phyloP scores from a whole-genome alignment of 2,329 filamentous ascomycete species.

The Ascochyta pisi region DNA sequence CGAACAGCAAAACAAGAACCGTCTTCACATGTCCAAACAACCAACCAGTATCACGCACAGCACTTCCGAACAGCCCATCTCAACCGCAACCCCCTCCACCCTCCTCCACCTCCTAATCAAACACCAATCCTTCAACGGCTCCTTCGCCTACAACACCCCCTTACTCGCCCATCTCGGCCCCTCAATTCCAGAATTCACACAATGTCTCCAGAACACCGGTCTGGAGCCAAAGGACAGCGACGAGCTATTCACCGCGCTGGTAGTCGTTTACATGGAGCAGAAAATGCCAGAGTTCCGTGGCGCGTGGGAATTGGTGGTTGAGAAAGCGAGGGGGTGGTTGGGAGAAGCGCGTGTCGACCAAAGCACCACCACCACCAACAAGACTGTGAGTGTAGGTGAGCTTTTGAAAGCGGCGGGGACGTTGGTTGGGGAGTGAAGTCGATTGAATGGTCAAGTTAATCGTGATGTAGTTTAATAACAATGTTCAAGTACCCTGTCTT shows the following conservation, averaged over 20 bases:
- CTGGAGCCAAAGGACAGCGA: background rate
- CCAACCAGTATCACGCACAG: too few species aligned
- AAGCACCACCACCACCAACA: too few species aligned
- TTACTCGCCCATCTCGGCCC: slow-evolving; percentile 21
- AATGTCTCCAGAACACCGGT: background rate
- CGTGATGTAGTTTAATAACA: too few species aligned
- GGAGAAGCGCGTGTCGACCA: background rate
- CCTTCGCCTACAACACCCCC: slow-evolving; percentile 53
- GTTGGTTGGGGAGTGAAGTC: too few species aligned
- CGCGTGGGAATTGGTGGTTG: slow-evolving; percentile 69
- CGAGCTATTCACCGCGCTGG: slow-evolving; percentile 51
- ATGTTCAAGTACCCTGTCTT: too few species aligned
- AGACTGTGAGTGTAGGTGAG: too few species aligned
- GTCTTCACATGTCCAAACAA: slow-evolving; percentile 71
- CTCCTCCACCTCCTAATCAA: slow-evolving; percentile 57
- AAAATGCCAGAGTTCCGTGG: slow-evolving; percentile 57
- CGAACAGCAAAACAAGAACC: slow-evolving; percentile 85
- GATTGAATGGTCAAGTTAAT: accelerated
- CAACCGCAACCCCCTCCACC: slow-evolving; percentile 35
- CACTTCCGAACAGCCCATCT: background rate
- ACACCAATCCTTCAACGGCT: slow-evolving; percentile 64
- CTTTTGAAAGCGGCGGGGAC: too few species aligned
- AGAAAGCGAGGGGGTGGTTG: slow-evolving; percentile 62
- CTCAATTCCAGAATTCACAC: too few species aligned
- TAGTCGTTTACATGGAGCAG: slow-evolving; percentile 58